These are phyloP conservation scores for Lactarius quietus DNA, from an alignment of 768 basidiomycete genomes.

Conservation along the genomic window DNA sequence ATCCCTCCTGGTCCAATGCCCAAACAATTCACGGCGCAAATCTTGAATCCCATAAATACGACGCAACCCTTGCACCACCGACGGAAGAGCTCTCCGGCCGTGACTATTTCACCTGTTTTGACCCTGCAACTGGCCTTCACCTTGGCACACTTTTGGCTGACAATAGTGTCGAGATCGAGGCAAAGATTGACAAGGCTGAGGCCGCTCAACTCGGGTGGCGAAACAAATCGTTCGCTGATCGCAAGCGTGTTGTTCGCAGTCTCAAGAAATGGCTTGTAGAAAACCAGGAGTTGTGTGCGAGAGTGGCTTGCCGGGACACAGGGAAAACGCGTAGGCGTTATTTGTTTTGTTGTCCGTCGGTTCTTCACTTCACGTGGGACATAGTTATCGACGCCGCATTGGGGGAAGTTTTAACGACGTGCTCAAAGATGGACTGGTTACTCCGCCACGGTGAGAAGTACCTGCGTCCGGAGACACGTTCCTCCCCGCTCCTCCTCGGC, in stretches of 20 bases:
- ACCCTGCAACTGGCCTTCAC: conserved; percentile 85
- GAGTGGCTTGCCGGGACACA: conserved; percentile 88
- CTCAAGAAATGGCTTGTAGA: conserved; percentile 90
- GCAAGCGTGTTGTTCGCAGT: conserved; percentile 80
- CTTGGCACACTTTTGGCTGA: conserved; percentile 77
- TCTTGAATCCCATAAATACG: conserved; percentile 61
- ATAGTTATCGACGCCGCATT: conserved; percentile 90
- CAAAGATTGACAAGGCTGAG: conserved; percentile 65
- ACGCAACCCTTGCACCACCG: conserved; percentile 51
- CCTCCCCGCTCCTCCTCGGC: conserved; percentile 58
- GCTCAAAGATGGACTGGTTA: conserved; percentile 92
- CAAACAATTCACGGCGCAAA: conserved; percentile 52
- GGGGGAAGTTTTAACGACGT: conserved; percentile 93
- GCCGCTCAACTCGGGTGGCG: conserved; percentile 72
- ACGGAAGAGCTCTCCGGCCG: conserved; percentile 41
- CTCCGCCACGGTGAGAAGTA: conserved; percentile 79
- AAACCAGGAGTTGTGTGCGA: conserved; percentile 82
- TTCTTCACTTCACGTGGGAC: conserved; percentile 3
- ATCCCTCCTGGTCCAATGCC: conserved; percentile 48
- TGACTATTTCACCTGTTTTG: conserved; percentile 85
- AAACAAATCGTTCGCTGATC: conserved; percentile 68
- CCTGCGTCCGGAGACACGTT: conserved; percentile 69
- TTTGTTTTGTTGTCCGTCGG: not conserved
- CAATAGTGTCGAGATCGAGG: conserved; percentile 60
- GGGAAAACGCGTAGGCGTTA: conserved; percentile 82